A percentile compares a stretch with the other conserved stretches of the same genome.
These are phyloP conservation scores for Melaleuca alternifolia DNA, from an alignment of 345 rosid species.

Conservation along the genomic window DNA sequence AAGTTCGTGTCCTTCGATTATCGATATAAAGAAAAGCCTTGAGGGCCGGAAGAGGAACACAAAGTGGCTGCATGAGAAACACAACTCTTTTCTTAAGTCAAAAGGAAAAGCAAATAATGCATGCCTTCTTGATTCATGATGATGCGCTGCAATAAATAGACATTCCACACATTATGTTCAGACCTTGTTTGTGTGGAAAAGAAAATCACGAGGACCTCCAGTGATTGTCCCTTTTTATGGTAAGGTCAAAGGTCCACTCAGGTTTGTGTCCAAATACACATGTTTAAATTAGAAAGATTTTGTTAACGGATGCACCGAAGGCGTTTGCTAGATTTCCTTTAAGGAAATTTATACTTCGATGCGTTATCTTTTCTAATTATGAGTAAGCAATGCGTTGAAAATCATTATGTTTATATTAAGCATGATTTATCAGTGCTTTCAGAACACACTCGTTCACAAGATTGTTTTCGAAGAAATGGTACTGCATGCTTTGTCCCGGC, in stretches of 20 bases:
- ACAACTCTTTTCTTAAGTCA: neutral
- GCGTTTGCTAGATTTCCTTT: neutral
- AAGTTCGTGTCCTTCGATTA: accelerated
- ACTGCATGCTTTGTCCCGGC: neutral
- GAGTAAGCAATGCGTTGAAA: neutral
- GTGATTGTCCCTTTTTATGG: neutral
- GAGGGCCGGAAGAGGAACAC: neutral
- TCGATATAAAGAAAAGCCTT: too few relatives aligned
- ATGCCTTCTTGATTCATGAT: neutral
- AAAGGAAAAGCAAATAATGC: neutral
- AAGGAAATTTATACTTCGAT: neutral
- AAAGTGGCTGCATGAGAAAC: too few relatives aligned
- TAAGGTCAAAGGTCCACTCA: neutral
- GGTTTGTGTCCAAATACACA: neutral
- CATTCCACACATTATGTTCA: neutral
- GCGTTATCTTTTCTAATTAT: neutral
- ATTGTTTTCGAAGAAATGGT: neutral
- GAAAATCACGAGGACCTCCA: neutral
- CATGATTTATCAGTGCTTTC: neutral
- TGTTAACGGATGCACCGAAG: neutral
- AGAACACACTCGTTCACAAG: neutral
- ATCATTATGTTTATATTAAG: neutral
- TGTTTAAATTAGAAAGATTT: neutral
- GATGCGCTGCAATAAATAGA: neutral
- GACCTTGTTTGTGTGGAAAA: neutral